Evolutionary conservation across 2,329 filamentous ascomycete species (phyloP).

Genomic region (Ambrosiella xylebori): DNA sequence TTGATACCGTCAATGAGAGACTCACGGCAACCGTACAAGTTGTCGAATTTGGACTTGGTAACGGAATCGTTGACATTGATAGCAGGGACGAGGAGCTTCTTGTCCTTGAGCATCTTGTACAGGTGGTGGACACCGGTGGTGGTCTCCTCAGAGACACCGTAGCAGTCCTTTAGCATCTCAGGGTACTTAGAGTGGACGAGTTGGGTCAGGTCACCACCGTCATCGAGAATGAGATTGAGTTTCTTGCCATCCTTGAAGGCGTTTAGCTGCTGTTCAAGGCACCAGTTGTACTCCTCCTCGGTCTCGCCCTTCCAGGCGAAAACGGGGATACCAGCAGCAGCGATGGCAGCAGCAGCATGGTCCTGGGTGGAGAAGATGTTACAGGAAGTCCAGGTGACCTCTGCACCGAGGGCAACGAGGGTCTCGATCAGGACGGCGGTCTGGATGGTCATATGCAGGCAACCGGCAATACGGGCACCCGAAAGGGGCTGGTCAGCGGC

Average conservation of each 20-base stretch:
- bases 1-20: slow-evolving; percentile 99
- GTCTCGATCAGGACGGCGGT: slow-evolving; percentile 99
- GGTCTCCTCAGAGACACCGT: slow-evolving; percentile 96
- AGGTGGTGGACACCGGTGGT: slow-evolving; percentile 99
- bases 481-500: slow-evolving; percentile 80
- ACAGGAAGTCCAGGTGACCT: slow-evolving; percentile 98
- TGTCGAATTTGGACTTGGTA: slow-evolving; percentile 99
- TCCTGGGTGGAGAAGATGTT: slow-evolving; percentile 99
- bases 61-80: slow-evolving; percentile 99
- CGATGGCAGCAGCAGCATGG: slow-evolving; percentile 94
- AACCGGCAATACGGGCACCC: slow-evolving; percentile 91
- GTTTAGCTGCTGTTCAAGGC: slow-evolving; percentile 90
- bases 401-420: slow-evolving; percentile 79
- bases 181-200: slow-evolving; percentile 98
- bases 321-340: slow-evolving; percentile 79
- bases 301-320: slow-evolving; percentile 74
- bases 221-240: slow-evolving; percentile 97
- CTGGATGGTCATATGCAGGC: slow-evolving; percentile 99
- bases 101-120: slow-evolving; percentile 92
- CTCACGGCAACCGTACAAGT: slow-evolving; percentile 98
- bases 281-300: slow-evolving; percentile 99
- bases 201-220: slow-evolving; percentile 90
- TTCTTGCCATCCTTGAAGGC: slow-evolving; percentile 95
- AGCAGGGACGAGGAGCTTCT: slow-evolving; percentile 75
- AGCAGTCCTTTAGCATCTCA: slow-evolving; percentile 96